phyloP scores from a whole-genome alignment of 208 protist genomes.

The Perkinsela sp. region DNA sequence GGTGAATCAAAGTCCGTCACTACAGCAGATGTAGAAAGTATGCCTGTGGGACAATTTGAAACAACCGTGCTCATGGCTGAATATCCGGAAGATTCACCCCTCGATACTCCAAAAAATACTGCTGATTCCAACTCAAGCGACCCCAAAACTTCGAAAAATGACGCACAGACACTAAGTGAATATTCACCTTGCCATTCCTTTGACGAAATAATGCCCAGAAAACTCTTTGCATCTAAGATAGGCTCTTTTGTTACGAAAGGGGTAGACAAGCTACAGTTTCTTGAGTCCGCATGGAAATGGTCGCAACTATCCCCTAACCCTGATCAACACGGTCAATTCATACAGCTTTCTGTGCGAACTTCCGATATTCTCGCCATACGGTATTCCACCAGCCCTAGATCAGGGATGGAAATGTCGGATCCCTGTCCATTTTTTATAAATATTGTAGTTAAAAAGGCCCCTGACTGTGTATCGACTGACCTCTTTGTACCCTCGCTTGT shows the following conservation, averaged over 20 bases:
- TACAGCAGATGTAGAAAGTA: not conserved
- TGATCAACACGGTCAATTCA: not conserved
- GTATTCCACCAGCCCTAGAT: too few relatives aligned
- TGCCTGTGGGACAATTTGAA: not conserved
- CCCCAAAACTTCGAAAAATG: not conserved
- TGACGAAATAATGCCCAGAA: slow-evolving; percentile 1
- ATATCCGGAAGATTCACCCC: not conserved
- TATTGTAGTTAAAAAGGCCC: too few relatives aligned
- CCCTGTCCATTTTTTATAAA: too few relatives aligned
- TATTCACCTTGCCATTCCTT: too few relatives aligned
- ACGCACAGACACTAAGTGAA: too few relatives aligned
- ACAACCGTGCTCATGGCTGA: not conserved
- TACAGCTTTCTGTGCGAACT: not conserved
- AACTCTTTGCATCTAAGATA: not conserved
- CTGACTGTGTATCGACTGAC: too few relatives aligned
- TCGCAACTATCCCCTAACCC: not conserved
- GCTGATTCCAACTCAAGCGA: not conserved
- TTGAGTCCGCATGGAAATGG: not conserved
- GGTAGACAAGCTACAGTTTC: not conserved
- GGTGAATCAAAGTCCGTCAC: not conserved
- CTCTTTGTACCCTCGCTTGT: too few relatives aligned
- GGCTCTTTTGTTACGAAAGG: not conserved
- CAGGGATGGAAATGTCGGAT: too few relatives aligned
- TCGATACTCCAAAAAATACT: not conserved
- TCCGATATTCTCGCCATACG: not conserved